Evolutionary conservation across 345 rosid species (phyloP), one percentile per base, ranked within the genome.

Genomic region (Fremontodendron californicum): DNA sequence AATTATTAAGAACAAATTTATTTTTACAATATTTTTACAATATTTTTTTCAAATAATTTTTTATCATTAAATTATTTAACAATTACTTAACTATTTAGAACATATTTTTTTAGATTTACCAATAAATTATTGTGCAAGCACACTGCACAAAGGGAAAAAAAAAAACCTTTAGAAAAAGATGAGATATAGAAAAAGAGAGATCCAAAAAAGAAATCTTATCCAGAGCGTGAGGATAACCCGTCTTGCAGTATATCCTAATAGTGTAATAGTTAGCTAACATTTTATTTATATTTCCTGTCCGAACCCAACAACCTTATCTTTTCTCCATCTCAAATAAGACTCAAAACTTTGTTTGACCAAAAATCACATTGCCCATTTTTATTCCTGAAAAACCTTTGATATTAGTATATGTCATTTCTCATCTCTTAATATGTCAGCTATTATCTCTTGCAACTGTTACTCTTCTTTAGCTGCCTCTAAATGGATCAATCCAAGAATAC

Each of bases 371-470:
- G 49, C 52, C 71, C 51, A 10, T 42, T 42, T 66, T 11, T 67
- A 5, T 67, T 67, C 51, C 19, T 43, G 6, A 45, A 42, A 29
- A 43, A 18, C 25, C 40, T 70, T 31, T 70, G 60, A 9, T 70
- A 15, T 5, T 61, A 29, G 46, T 43, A 15, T 68, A 74, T 78
- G 83, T 75, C 79, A 52, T 69, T 66, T 77, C 77, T n/a, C 48
- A 57, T 61, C 54, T 76, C 60, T 55, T 16, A 25, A 73, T 69
- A 37, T 91, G 92, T 89, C 90, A 64, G 82, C 87, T 7, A 37
- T 80, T 45, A 60, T 86, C 63, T 86, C 85, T 40, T 88, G 86
- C 83, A 87, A 81, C 74, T 74, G n/a, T 51, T 85, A 68, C 46
- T 85, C 87, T 12, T 82, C 87, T 77, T 80, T 82, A 55, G 49